Conservation (phyloP, 2,329 filamentous ascomycete genomes). For the Aspergillus novoparasiticus region DNA sequence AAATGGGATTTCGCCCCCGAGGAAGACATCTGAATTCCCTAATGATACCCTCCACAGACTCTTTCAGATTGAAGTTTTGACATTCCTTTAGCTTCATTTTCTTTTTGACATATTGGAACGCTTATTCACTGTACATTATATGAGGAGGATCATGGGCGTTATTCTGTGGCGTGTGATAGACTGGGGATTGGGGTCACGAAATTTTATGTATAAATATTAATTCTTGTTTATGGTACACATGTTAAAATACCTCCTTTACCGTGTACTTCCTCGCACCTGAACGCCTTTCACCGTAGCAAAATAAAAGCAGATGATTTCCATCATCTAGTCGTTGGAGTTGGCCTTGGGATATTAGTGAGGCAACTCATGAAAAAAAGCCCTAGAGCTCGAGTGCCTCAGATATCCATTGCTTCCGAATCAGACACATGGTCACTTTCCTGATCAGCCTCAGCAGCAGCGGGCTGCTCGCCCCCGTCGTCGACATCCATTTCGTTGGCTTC, state of each 20-base stretch:
- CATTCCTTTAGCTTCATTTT: not conserved
- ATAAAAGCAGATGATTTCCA: not conserved
- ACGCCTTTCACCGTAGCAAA: not conserved
- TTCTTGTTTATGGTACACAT: not conserved
- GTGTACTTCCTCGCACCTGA: not conserved
- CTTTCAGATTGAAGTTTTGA: not conserved
- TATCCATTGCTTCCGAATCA: conserved; percentile 15
- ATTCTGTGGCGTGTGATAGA: not conserved
- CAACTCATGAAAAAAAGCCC: not conserved
- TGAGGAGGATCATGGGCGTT: not conserved
- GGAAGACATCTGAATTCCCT: conserved; percentile 33
- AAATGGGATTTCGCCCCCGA: conserved; percentile 52
- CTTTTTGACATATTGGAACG: not conserved
- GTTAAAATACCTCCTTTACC: not conserved
- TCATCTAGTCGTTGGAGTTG: not conserved
- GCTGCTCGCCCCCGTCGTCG: conserved; percentile 8
- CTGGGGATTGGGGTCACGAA: not conserved
- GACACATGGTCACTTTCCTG: conserved; percentile 21
- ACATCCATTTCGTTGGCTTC: conserved; percentile 15
- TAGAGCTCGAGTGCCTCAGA: not conserved
- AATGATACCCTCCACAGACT: not conserved
- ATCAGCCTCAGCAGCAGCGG: conserved; percentile 13
- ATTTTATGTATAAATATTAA: conserved; percentile 2
- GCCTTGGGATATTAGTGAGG: not conserved
- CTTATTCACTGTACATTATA: not conserved